Percentiles rank a stretch among this genome's conserved stretches.
Evolutionary conservation across 768 basidiomycete genomes (phyloP).

Genomic region (Obba rivulosa): DNA sequence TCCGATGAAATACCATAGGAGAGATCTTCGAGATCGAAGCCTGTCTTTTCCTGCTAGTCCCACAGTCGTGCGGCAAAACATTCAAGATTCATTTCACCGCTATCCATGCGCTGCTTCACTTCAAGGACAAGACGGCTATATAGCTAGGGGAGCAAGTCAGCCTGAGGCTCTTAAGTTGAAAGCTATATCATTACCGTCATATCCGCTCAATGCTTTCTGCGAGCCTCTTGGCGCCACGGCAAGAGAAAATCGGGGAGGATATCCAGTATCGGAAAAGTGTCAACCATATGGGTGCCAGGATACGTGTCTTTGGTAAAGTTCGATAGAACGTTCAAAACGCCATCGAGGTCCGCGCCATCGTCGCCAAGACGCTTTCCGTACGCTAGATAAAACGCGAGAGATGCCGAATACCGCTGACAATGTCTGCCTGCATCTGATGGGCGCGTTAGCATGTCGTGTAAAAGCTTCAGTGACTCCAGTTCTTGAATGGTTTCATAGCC

Average conservation of each 20-base stretch:
- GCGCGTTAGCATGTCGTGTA: conserved; percentile 7
- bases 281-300: conserved; percentile 12
- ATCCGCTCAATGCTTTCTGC: conserved; percentile 10
- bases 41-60: conserved; percentile 11
- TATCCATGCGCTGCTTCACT: conserved; percentile 17
- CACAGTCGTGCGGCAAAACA: conserved; percentile 15
- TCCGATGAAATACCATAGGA: conserved; percentile 9
- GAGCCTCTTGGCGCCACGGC: conserved; percentile 13
- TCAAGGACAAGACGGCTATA: conserved; percentile 17
- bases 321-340: conserved; percentile 16
- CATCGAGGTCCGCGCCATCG: conserved; percentile 19
- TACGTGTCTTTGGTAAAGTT: conserved; percentile 19
- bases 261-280: conserved; percentile 9
- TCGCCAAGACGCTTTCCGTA: conserved; percentile 20
- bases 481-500: conserved; percentile 14
- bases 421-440: neutral
- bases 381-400: neutral
- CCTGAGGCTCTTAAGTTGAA: too few relatives aligned
- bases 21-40: conserved; percentile 6
- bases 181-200: too few relatives aligned
- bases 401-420: neutral
- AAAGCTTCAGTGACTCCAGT: conserved; percentile 9
- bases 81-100: conserved; percentile 8
- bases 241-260: conserved; percentile 22
- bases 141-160: too few relatives aligned